These are phyloP conservation scores for Aureobasidium sp. DNA, from an alignment of 2,329 filamentous ascomycete genomes.

Conservation along the genomic window DNA sequence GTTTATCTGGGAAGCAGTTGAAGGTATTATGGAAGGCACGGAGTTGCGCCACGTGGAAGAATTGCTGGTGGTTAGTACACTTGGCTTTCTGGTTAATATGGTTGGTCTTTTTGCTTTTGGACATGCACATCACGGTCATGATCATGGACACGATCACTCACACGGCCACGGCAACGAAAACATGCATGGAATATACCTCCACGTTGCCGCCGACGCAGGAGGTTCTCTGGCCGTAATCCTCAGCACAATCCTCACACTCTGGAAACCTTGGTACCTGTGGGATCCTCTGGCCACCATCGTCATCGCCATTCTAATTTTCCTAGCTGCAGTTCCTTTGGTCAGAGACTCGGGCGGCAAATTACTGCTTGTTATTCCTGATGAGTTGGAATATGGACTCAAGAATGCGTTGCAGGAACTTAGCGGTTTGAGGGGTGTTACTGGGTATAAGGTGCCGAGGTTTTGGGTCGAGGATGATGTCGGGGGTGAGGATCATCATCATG, in stretches of 20 bases:
- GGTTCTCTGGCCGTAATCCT: conserved; percentile 91
- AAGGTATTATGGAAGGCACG: conserved; percentile 74
- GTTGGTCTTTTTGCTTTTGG: conserved; percentile 83
- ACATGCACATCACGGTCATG: conserved; percentile 41
- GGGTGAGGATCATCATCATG: conserved; percentile 20
- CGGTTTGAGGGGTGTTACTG: conserved; percentile 72
- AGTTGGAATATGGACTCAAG: conserved; percentile 79
- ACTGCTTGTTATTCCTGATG: conserved; percentile 74
- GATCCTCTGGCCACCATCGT: conserved; percentile 90
- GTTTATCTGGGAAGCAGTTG: conserved; percentile 90
- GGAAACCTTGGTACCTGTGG: conserved; percentile 86
- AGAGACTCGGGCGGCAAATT: conserved; percentile 74
- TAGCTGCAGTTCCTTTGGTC: conserved; percentile 84
- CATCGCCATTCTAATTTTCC: conserved; percentile 86
- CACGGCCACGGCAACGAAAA: conserved; percentile 77
- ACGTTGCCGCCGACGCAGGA: conserved; percentile 88
- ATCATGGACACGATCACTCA: conserved; percentile 42
- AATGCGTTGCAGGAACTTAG: conserved; percentile 78
- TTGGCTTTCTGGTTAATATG: conserved; percentile 83
- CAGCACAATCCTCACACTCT: conserved; percentile 79
- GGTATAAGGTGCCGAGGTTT: conserved; percentile 81
- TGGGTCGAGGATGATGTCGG: conserved; percentile 70
- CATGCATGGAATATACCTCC: conserved; percentile 95
- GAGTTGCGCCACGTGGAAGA: conserved; percentile 79
- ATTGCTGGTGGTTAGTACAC: conserved; percentile 76